Evolutionary conservation across 2,329 filamentous ascomycete species (phyloP), one percentile per base, ranked within the genome.

Genomic region (Aspergillus costaricaensis): DNA sequence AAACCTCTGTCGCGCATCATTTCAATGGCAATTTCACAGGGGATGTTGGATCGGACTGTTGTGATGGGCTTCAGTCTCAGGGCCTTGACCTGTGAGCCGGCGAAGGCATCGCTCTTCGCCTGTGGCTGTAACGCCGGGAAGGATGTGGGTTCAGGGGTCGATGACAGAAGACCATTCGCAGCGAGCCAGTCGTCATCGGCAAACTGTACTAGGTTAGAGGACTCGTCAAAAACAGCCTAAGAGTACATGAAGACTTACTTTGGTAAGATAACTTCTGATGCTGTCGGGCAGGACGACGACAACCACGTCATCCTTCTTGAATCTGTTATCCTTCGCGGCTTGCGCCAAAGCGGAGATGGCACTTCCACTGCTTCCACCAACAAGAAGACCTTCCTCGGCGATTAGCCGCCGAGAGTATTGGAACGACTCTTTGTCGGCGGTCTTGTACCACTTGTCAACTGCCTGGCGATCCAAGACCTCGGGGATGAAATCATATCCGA

Each of bases 181-280:
- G 92, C 93, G 58, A 99, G 88, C 96, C 95, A 99, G 81, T 98
- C 95, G 74, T 99, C 96, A 75, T 99, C 95, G 67, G 92, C 92
- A 75, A 99, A 99, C 85, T 85, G 62, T 30, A 32, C 55, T 23
- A 2, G 50, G 56, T 69, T 48, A 69, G 68, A 52, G 60, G 9
- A 44, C 27, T 25, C 17, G 27, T 39, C 19, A 27, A 32, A 21
- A 30, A 49, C 23, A 48, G 50, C 10, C 12, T 10, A 5, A 43
- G n/a, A 23, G 32, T 17, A 32, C 8, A 56, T n/a, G 12, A 25
- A 9, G 8, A n/a, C 4, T 36, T 55, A 85, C 83, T 77, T 99
- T 99, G 81, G 90, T 94, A 25, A 99, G 87, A 77, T 99, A 99
- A 79, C 92, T 97, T 72, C 95, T 86, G 74, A 99, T 98, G 80